Conservation (phyloP, 2,329 filamentous ascomycete genomes). For the Epichloe bromicola region DNA sequence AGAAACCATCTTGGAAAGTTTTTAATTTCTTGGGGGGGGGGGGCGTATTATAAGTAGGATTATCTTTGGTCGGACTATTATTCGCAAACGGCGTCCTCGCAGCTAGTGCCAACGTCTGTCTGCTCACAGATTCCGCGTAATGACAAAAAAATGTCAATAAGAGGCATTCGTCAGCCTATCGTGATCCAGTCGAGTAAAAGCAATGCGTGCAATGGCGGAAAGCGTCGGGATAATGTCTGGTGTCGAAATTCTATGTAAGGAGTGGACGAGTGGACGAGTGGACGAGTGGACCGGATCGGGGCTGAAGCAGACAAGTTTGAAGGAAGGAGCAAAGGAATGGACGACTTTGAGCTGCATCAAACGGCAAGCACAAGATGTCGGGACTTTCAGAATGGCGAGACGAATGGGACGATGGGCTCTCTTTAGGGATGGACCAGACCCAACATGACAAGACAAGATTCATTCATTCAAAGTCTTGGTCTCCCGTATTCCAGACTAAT, state of each 20-base stretch:
- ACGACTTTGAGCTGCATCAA: background rate
- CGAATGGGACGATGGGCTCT: too few relatives aligned
- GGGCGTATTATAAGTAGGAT: background rate
- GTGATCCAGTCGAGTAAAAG: background rate
- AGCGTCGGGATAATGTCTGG: too few relatives aligned
- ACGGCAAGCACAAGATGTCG: background rate
- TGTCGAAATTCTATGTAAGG: background rate
- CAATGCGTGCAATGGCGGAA: too few relatives aligned
- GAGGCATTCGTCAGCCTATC: background rate
- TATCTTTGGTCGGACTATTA: background rate
- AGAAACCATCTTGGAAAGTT: slow-evolving; percentile 35
- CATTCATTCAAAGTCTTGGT: too few relatives aligned
- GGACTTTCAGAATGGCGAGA: too few relatives aligned
- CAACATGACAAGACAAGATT: too few relatives aligned
- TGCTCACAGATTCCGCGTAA: background rate
- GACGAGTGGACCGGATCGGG: background rate
- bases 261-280: background rate
- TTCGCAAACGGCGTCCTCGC: background rate
- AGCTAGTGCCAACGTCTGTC: background rate
- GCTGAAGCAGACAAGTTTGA: background rate
- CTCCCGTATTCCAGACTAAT: too few relatives aligned
- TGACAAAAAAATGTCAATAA: background rate
- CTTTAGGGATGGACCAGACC: too few relatives aligned
- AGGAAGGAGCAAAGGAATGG: slow-evolving; percentile 1
- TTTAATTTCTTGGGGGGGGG: background rate